phyloP scores from a whole-genome alignment of 2,329 filamentous ascomycete species.

The Botryotinia narcissicola region DNA sequence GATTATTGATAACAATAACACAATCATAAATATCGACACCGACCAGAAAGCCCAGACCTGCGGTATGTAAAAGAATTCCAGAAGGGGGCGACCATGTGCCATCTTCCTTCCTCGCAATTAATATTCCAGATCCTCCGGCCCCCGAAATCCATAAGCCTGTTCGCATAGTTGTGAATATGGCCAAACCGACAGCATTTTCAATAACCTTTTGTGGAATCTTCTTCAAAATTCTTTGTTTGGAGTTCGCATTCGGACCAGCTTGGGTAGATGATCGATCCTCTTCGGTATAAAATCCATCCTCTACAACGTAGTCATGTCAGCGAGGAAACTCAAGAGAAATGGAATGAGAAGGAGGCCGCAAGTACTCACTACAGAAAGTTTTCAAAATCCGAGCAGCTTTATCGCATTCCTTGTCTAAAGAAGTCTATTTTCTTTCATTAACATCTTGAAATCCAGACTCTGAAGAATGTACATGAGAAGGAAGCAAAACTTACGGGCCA shows the following conservation, averaged over 20 bases:
- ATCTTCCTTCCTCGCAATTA: conserved; percentile 78
- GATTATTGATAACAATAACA: conserved; percentile 85
- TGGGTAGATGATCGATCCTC: conserved; percentile 39
- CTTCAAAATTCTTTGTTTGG: conserved; percentile 62
- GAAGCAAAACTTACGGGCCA: conserved; percentile 54
- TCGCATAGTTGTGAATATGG: conserved; percentile 94
- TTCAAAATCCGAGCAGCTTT: conserved; percentile 86
- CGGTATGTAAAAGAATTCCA: conserved; percentile 84
- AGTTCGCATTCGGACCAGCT: conserved; percentile 41
- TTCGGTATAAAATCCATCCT: conserved; percentile 68
- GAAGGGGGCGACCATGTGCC: conserved; percentile 90
- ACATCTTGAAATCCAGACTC: not conserved
- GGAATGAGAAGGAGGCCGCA: conserved; percentile 27
- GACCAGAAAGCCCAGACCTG: conserved; percentile 82
- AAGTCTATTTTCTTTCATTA: conserved; percentile 44
- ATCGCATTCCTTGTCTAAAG: conserved; percentile 82
- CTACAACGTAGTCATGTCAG: conserved; percentile 35
- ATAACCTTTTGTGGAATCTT: conserved; percentile 87
- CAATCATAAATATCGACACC: conserved; percentile 96
- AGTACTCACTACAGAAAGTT: conserved; percentile 76
- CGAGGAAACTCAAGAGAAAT: conserved; percentile 11
- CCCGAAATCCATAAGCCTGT: conserved; percentile 90
- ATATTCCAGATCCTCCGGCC: conserved; percentile 82
- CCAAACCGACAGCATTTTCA: conserved; percentile 82
- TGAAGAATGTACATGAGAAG: not conserved